phyloP scores from a whole-genome alignment of 768 basidiomycete species.

The Calocybe cyanea region DNA sequence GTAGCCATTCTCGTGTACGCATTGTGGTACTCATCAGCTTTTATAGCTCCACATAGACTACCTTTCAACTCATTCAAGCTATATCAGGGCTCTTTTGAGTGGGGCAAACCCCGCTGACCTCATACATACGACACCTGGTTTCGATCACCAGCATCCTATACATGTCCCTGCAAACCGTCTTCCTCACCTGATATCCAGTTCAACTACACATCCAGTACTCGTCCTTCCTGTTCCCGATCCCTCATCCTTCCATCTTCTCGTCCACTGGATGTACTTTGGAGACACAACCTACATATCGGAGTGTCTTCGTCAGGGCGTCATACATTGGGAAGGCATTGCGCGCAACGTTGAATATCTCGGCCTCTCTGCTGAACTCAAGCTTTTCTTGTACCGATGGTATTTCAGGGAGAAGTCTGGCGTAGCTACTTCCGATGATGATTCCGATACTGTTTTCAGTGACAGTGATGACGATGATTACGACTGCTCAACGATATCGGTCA shows the following conservation, averaged over 20 bases:
- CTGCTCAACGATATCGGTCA: constrained; percentile 9
- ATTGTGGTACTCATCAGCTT: constrained; percentile 7
- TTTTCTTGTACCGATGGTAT: constrained; percentile 76
- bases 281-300: constrained; percentile 60
- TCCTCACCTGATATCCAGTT: constrained; percentile 68
- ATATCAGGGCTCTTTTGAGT: constrained; percentile 68
- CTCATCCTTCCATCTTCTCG: constrained; percentile 62
- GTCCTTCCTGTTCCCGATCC: constrained; percentile 76
- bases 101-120: constrained; percentile 63
- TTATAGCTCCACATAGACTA: constrained; percentile 75
- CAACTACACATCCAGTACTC: constrained; percentile 62
- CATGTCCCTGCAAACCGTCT: constrained; percentile 47
- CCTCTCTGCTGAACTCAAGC: constrained; percentile 69
- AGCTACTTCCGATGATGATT: constrained; percentile 23
- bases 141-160: constrained; percentile 18
- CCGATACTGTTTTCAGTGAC: constrained; percentile 31
- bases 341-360: constrained; percentile 89
- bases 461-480: constrained; percentile 24
- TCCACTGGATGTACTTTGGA: constrained; percentile 85
- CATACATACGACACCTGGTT: constrained; percentile 33
- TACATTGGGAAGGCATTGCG: constrained; percentile 85
- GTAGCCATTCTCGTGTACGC: constrained; percentile 15
- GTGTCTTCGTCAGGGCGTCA: constrained; percentile 56
- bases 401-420: neutral
- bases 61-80: constrained; percentile 76